A percentile compares a stretch with the other conserved stretches of the same genome.
phyloP scores from a whole-genome alignment of 208 protist species.

The Crithidia fasciculata region DNA sequence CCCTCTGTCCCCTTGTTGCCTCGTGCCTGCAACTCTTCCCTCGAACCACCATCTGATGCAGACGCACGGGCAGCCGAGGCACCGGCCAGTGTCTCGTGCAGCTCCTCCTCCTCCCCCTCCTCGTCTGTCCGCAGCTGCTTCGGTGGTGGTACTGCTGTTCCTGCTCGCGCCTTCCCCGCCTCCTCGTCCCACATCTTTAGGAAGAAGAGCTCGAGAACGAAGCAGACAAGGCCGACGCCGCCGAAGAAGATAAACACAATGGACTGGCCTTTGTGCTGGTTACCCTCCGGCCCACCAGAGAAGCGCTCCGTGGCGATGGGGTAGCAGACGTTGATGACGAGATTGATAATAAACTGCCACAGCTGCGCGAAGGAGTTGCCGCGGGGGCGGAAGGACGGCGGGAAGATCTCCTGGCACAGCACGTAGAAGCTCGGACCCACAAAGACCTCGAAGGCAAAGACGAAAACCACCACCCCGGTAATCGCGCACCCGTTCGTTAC shows the following conservation, averaged over 20 bases:
- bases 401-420: constrained; percentile 61
- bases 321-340: constrained; percentile 57
- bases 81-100: neutral
- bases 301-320: constrained; percentile 7
- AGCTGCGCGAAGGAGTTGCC: constrained; percentile 49
- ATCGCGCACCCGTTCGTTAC: constrained; percentile 44
- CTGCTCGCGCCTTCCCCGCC: neutral
- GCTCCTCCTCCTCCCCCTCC: neutral
- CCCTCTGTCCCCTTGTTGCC: neutral
- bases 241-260: constrained; percentile 31
- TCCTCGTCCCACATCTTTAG: constrained; percentile 20
- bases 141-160: too few relatives aligned
- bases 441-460: constrained; percentile 56
- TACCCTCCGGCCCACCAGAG: constrained; percentile 11
- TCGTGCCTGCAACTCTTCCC: neutral
- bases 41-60: neutral
- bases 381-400: constrained; percentile 49
- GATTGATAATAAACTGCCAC: constrained; percentile 64
- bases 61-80: neutral
- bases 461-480: constrained; percentile 54
- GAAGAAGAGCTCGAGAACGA: constrained; percentile 29
- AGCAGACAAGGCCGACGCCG: constrained; percentile 8
- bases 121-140: too few relatives aligned
- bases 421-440: constrained; percentile 61
- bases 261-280: constrained; percentile 27